phyloP scores from a whole-genome alignment of 164 flowering plant species.

The Aristolochia contorta region DNA sequence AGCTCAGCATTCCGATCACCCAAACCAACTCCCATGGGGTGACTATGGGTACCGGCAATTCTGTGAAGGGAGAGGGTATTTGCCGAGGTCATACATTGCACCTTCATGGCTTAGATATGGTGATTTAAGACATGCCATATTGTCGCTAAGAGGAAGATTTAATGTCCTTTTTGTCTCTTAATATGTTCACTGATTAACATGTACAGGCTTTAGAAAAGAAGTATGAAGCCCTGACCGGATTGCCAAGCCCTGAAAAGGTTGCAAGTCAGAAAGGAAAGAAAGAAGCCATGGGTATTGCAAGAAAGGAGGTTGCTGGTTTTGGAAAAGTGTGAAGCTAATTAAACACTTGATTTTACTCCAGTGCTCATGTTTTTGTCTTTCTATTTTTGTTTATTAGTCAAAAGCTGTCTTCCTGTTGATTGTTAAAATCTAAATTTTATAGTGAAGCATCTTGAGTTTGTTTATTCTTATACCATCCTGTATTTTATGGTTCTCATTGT shows the following conservation, averaged over 20 bases:
- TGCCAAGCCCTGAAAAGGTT: conserved; percentile 74
- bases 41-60: no score
- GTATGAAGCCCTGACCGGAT: conserved; percentile 65
- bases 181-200: conserved; percentile 1
- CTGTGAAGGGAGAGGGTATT: no score
- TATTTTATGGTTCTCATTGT: no score
- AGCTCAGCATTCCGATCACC: no score
- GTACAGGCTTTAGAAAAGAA: conserved; percentile 77
- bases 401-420: no score
- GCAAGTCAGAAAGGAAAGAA: conserved; percentile 32
- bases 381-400: not conserved
- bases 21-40: no score
- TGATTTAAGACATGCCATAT: conserved; percentile 18
- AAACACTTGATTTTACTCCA: conserved; percentile 3
- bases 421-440: no score
- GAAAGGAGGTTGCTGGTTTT: conserved; percentile 57
- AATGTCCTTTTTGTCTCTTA: not conserved
- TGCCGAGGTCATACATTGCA: no score
- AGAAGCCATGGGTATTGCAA: conserved; percentile 64
- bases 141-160: not conserved
- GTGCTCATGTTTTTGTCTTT: conserved; percentile 3
- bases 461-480: no score
- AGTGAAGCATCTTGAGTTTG: no score
- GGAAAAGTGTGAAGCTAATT: conserved; percentile 34
- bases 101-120: no score